Conservation (phyloP, 2,329 filamentous ascomycete species). For the Cryphonectria japonica region DNA sequence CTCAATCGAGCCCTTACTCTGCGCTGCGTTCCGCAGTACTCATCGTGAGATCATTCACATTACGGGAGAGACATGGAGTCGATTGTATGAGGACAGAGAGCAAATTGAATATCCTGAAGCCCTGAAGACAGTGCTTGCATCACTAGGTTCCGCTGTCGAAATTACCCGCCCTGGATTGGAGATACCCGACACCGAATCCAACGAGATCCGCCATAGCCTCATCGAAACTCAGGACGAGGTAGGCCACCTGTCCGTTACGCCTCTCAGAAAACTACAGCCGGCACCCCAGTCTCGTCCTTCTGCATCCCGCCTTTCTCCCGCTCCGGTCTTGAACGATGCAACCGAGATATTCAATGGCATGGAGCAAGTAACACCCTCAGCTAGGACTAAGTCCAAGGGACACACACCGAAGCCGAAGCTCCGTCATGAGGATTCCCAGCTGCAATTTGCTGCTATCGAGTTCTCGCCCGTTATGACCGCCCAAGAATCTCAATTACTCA, state of each 20-base stretch:
- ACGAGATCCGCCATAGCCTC: constrained; percentile 46
- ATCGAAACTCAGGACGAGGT: constrained; percentile 55
- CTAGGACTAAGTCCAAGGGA: constrained; percentile 37
- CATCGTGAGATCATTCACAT: constrained; percentile 58
- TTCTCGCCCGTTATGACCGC: constrained; percentile 56
- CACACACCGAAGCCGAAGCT: constrained; percentile 54
- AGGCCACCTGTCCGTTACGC: constrained; percentile 34
- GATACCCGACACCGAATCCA: constrained; percentile 42
- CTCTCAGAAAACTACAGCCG: constrained; percentile 35
- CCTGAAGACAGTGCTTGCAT: constrained; percentile 65
- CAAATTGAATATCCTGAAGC: constrained; percentile 65
- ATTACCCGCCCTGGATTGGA: constrained; percentile 51
- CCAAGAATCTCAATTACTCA: constrained; percentile 73
- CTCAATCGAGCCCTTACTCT: constrained; percentile 58
- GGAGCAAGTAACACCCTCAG: constrained; percentile 34
- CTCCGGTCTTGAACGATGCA: constrained; percentile 40
- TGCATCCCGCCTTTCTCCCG: constrained; percentile 34
- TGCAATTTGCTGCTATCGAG: constrained; percentile 73
- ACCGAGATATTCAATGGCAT: constrained; percentile 31
- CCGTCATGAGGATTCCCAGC: constrained; percentile 81
- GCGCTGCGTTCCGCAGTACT: constrained; percentile 61
- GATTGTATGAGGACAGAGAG: constrained; percentile 64
- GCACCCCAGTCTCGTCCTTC: constrained; percentile 34
- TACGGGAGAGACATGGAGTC: constrained; percentile 67
- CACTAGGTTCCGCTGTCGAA: constrained; percentile 58